Conservation (phyloP, 768 basidiomycete species). For the Leccinum disarticulatum region DNA sequence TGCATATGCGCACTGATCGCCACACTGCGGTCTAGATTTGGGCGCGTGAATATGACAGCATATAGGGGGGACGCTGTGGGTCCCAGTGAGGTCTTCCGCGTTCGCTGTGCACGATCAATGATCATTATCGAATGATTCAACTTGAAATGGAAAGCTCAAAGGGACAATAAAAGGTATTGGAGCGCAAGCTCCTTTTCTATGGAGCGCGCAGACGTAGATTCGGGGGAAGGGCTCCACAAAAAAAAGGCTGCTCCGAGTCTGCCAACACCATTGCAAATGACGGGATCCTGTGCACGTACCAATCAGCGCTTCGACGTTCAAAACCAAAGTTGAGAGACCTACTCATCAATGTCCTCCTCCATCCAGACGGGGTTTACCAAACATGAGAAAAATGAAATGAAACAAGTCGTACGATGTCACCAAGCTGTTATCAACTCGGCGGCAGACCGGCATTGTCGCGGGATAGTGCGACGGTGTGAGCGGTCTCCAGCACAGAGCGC, state of each 20-base stretch:
- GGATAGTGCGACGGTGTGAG: slow-evolving; percentile 4
- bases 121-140: not conserved
- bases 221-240: not conserved
- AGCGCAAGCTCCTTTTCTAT: not conserved
- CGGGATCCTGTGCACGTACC: not conserved
- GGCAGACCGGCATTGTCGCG: not conserved
- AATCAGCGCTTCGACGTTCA: not conserved
- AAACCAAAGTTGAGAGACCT: not conserved
- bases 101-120: not conserved
- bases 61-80: not conserved
- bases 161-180: not conserved
- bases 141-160: not conserved
- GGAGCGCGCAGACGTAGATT: not conserved
- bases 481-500: not conserved
- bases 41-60: not conserved
- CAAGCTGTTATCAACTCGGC: slow-evolving; percentile 3
- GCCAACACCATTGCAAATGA: not conserved
- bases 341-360: not conserved
- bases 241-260: not conserved
- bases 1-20: not conserved
- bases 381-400: not conserved
- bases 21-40: not conserved
- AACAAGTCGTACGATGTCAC: not conserved
- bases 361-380: not conserved
- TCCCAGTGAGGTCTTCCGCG: not conserved